Evolutionary conservation across 2,329 filamentous ascomycete species (phyloP), one percentile per base, ranked within the genome.

Genomic region (Botrytis porri): DNA sequence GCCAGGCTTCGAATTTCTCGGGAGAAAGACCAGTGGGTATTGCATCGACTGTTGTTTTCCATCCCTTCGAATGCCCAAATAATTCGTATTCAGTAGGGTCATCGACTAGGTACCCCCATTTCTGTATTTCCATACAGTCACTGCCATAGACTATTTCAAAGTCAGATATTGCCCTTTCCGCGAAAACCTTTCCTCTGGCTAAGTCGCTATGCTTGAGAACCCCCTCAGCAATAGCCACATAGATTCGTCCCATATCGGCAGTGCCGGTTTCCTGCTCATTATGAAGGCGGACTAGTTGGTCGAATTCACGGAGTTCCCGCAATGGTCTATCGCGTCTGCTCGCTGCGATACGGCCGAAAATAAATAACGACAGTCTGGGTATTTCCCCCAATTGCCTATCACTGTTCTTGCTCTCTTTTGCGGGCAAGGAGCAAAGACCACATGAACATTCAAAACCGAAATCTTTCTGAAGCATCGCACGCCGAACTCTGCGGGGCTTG

Each of bases 371-470:
- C 22, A 75, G 80, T 73, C 43, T 78, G 71, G n/a, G 70, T 69
- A 76, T 77, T 57, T 77, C 74, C 20, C 77, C 61, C 8, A 79
- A 51, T 69, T 66, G 77, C 73, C 63, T 75, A 71, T 83, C 82
- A 71, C 76, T 83, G 59, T 78, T 73, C 59, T 78, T 71, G 66
- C 80, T 81, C 74, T 82, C 72, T 18, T 79, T 75, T 59, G 62
- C 20, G 16, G 81, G 77, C 57, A 83, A 80, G 39, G 81, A 81
- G 77, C 82, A 84, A 12, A 83, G 77, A 69, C 76, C 73, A 67
- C 82, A 83, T 4, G 72, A 75, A 76, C 82, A 84, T 20, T 74
- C 70, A 73, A 83, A 84, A 14, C 73, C 74, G 73, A 84, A 83
- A 29, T 76, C 77, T 51, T 76, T 57, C 73, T 75, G 74, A 41